phyloP scores from a whole-genome alignment of 1,284 basidiomycete species.

The Melampsora abietis-canadensis region DNA sequence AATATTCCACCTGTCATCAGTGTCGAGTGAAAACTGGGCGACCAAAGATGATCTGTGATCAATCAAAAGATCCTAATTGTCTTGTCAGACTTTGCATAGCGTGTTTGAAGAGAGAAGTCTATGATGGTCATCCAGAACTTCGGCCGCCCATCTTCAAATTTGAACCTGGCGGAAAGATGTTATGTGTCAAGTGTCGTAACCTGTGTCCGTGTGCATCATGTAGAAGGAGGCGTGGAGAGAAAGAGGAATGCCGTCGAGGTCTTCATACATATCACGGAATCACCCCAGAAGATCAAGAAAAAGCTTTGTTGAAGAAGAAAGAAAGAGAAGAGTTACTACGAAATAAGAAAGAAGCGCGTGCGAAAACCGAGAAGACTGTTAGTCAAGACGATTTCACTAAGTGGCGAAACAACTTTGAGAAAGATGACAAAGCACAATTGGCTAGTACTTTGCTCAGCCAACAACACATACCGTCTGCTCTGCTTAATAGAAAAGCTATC shows the following conservation, averaged over 20 bases:
- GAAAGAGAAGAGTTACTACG: not conserved
- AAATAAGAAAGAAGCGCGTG: constrained; percentile 10
- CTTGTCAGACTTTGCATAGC: constrained; percentile 29
- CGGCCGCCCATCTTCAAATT: constrained; percentile 35
- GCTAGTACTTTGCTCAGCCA: constrained; percentile 79
- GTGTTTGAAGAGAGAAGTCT: constrained; percentile 23
- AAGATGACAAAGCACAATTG: constrained; percentile 64
- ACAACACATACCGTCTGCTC: constrained; percentile 64
- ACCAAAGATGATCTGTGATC: constrained; percentile 42
- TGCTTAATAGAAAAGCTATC: constrained; percentile 64
- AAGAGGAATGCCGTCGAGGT: constrained; percentile 19
- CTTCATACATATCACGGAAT: constrained; percentile 19
- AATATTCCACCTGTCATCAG: constrained; percentile 39
- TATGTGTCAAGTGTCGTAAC: constrained; percentile 34
- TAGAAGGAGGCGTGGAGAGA: constrained; percentile 28
- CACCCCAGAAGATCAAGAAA: constrained; percentile 20
- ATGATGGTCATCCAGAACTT: constrained; percentile 28
- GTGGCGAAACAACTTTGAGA: constrained; percentile 44
- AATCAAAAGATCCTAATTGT: constrained; percentile 38
- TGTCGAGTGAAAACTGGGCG: constrained; percentile 41
- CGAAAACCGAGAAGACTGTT: constrained; percentile 13
- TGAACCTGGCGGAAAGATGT: constrained; percentile 38
- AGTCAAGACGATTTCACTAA: too few relatives aligned
- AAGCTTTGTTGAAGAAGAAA: constrained; percentile 6
- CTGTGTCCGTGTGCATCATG: constrained; percentile 41